These are phyloP conservation scores for Lipomyces kockii DNA, from an alignment of 805 yeast species.

Conservation along the genomic window DNA sequence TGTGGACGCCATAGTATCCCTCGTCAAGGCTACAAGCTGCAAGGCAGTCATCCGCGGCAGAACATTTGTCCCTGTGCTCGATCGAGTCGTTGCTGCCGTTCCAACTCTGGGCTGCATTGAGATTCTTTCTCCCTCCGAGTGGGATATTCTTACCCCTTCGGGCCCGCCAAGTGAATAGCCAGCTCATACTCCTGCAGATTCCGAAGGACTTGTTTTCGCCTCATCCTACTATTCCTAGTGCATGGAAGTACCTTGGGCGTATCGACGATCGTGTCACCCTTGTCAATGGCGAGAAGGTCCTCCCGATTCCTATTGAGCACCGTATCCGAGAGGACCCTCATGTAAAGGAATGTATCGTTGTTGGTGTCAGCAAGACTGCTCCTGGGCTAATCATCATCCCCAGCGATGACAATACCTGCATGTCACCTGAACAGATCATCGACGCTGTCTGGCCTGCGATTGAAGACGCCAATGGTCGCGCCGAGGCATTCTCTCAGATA, in stretches of 20 bases:
- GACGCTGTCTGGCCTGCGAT: conserved; percentile 26
- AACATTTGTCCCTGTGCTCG: not conserved
- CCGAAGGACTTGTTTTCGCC: conserved; percentile 23
- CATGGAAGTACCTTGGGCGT: conserved; percentile 30
- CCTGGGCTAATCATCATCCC: conserved; percentile 28
- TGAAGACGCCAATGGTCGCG: conserved; percentile 22
- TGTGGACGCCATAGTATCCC: conserved; percentile 16
- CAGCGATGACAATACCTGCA: not conserved
- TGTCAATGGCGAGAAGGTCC: conserved; percentile 31
- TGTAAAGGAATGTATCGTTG: conserved; percentile 29
- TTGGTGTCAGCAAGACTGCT: conserved; percentile 23
- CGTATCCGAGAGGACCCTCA: conserved; percentile 20
- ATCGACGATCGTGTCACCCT: conserved; percentile 29
- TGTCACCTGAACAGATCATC: conserved; percentile 16
- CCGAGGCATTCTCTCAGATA: conserved; percentile 26
- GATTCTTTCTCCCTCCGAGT: conserved; percentile 12
- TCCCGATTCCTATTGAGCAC: conserved; percentile 30
- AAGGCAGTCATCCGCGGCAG: conserved; percentile 6
- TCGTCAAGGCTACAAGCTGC: conserved; percentile 13
- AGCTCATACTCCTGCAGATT: conserved; percentile 10
- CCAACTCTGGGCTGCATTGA: conserved; percentile 3
- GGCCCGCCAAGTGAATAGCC: conserved; percentile 11
- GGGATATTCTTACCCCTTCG: conserved; percentile 2
- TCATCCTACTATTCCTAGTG: conserved; percentile 24
- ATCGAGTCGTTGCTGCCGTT: conserved; percentile 6